phyloP scores from a whole-genome alignment of 352 stramenopile species.

The Blastocystis sp. region DNA sequence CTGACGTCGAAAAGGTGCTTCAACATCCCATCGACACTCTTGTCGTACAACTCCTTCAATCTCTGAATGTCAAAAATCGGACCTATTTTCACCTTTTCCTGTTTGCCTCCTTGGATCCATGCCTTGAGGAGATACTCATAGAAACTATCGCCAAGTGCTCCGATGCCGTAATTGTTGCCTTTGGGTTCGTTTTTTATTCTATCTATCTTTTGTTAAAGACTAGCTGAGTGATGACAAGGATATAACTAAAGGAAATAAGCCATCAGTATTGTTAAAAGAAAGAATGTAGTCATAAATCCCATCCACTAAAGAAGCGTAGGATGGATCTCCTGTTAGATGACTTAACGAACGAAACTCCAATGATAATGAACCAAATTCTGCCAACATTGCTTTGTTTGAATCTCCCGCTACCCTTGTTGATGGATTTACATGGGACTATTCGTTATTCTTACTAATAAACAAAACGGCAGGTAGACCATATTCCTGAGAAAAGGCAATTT shows the following conservation, averaged over 20 bases:
- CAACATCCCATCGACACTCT: conserved; percentile 84
- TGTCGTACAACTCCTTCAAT: conserved; percentile 77
- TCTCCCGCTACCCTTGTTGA: not conserved
- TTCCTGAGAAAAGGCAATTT: not conserved
- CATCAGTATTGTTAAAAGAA: not conserved
- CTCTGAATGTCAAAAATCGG: not conserved
- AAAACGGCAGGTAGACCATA: not conserved
- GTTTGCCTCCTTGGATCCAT: conserved; percentile 85
- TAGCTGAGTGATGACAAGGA: not conserved
- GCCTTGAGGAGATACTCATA: conserved; percentile 97
- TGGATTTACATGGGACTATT: not conserved
- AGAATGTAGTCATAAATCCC: conserved; percentile 66
- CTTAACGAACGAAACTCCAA: conserved; percentile 76
- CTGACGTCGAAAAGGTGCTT: conserved; percentile 74
- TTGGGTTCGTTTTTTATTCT: conserved; percentile 61
- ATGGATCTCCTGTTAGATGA: conserved; percentile 72
- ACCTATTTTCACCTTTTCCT: conserved; percentile 66
- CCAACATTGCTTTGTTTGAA: conserved; percentile 66
- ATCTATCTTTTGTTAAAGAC: not conserved
- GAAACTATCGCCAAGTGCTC: conserved; percentile 86
- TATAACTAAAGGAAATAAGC: conserved; percentile 34
- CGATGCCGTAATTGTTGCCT: conserved; percentile 76
- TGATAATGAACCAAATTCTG: conserved; percentile 75
- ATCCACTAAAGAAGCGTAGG: conserved; percentile 68
- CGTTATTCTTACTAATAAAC: not conserved